phyloP scores from a whole-genome alignment of 441 rosid species.

The Gossypium lobatum region DNA sequence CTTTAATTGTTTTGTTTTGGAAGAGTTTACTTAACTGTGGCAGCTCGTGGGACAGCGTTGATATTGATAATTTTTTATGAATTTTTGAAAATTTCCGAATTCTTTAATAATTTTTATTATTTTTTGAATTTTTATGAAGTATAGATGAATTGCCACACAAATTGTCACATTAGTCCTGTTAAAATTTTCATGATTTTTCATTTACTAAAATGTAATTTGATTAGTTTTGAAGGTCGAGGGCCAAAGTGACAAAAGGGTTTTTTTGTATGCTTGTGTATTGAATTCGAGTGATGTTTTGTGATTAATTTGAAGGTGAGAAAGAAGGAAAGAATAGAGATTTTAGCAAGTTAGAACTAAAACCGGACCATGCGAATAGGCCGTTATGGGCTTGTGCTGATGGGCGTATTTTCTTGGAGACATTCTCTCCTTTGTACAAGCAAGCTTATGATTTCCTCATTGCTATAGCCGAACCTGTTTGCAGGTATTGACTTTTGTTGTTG shows the following conservation, averaged over 20 bases:
- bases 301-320: slow-evolving; percentile 37
- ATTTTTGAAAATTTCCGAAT: too few relatives aligned
- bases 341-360: slow-evolving; percentile 66
- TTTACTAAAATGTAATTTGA: too few relatives aligned
- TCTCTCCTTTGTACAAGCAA: slow-evolving; percentile 77
- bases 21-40: too few relatives aligned
- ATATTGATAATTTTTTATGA: too few relatives aligned
- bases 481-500: slow-evolving; percentile 30
- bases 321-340: slow-evolving; percentile 69
- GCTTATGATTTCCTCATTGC: slow-evolving; percentile 91
- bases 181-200: too few relatives aligned
- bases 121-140: too few relatives aligned
- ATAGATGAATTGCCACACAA: too few relatives aligned
- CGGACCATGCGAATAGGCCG: slow-evolving; percentile 72
- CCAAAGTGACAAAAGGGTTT: slow-evolving; percentile 18
- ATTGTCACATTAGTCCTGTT: too few relatives aligned
- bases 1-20: too few relatives aligned
- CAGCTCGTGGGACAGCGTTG: too few relatives aligned
- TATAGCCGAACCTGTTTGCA: slow-evolving; percentile 95
- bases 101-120: too few relatives aligned
- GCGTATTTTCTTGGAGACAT: slow-evolving; percentile 78
- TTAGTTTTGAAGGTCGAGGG: too few relatives aligned
- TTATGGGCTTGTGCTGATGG: slow-evolving; percentile 95
- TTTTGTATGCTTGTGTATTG: background rate
- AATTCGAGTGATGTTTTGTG: background rate